Percentiles rank a stretch among this genome's conserved stretches.
Evolutionary conservation across 352 stramenopile species (phyloP).

Genomic region (Phytopythium mirpurense): DNA sequence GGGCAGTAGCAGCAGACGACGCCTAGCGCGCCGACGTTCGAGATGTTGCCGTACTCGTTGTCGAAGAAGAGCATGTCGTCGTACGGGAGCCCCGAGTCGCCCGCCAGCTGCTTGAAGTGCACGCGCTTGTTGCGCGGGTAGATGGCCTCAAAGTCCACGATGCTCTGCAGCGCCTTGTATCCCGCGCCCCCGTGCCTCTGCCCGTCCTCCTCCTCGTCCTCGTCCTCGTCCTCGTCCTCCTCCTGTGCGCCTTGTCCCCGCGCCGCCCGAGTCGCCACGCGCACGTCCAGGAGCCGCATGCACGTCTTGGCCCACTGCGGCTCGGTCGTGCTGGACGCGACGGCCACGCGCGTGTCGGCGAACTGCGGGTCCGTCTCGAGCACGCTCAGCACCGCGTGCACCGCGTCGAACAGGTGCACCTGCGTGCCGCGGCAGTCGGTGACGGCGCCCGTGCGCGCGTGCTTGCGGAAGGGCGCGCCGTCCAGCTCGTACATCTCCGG

Average conservation of each 20-base stretch:
- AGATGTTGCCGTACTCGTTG: constrained; percentile 85
- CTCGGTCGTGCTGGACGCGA: constrained; percentile 71
- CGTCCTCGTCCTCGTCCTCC: constrained; percentile 8
- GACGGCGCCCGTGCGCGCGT: constrained; percentile 49
- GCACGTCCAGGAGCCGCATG: constrained; percentile 66
- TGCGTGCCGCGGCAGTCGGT: constrained; percentile 62
- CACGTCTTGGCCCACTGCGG: constrained; percentile 75
- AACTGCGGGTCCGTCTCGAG: constrained; percentile 68
- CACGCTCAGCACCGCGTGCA: constrained; percentile 66
- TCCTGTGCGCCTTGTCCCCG: not conserved
- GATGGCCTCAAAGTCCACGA: constrained; percentile 78
- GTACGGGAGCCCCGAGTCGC: constrained; percentile 88
- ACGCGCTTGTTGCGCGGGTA: constrained; percentile 82
- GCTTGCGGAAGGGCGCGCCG: constrained; percentile 73
- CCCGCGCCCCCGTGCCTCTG: not conserved
- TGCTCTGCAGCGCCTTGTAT: constrained; percentile 34
- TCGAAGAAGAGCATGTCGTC: constrained; percentile 98
- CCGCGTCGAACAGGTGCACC: constrained; percentile 74
- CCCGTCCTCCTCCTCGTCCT: constrained; percentile 8
- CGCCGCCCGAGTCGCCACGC: constrained; percentile 5
- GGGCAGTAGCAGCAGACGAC: constrained; percentile 79
- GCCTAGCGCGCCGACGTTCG: constrained; percentile 54
- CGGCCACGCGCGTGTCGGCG: constrained; percentile 42
- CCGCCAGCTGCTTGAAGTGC: constrained; percentile 91
- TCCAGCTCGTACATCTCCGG: constrained; percentile 86